phyloP scores from a whole-genome alignment of 805 yeast genomes.

The Starmerella geochares region DNA sequence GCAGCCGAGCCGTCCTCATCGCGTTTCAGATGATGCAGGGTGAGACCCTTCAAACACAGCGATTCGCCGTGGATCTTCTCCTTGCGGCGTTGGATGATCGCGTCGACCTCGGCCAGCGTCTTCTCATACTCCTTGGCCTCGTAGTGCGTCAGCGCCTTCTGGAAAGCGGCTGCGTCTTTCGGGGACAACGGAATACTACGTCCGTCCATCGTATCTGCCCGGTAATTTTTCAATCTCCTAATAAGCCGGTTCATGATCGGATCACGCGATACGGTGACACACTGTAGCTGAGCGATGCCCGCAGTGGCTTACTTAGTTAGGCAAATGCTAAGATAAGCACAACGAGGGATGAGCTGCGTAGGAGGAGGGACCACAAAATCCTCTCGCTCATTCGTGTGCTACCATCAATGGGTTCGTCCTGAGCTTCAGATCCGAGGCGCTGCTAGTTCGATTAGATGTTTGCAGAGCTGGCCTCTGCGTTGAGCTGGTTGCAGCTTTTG shows the following conservation, averaged over 20 bases:
- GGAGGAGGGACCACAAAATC: no score
- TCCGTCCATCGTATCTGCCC: slow-evolving; percentile 15
- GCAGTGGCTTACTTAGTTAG: background rate
- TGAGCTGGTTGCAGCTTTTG: no score
- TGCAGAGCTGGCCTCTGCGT: no score
- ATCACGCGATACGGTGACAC: background rate
- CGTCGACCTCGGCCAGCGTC: slow-evolving; percentile 65
- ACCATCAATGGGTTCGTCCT: no score
- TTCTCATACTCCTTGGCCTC: slow-evolving; percentile 83
- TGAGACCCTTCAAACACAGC: slow-evolving; percentile 73
- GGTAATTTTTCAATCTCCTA: slow-evolving; percentile 4
- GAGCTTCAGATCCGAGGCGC: no score
- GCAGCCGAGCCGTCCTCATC: slow-evolving; percentile 27
- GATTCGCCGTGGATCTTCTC: slow-evolving; percentile 56
- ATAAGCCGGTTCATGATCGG: background rate
- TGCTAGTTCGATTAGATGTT: no score
- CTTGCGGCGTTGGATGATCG: slow-evolving; percentile 63
- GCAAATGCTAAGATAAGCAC: background rate
- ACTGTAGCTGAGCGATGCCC: background rate
- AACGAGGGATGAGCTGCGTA: no score
- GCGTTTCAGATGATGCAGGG: slow-evolving; percentile 48
- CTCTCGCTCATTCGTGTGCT: no score
- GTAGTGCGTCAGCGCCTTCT: slow-evolving; percentile 71
- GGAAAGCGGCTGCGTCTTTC: slow-evolving; percentile 68
- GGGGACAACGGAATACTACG: slow-evolving; percentile 21